A percentile compares a stretch with the other conserved stretches of the same genome.
These are phyloP conservation scores for Datura wrightii DNA, from an alignment of 257 asterid species.

Conservation along the genomic window DNA sequence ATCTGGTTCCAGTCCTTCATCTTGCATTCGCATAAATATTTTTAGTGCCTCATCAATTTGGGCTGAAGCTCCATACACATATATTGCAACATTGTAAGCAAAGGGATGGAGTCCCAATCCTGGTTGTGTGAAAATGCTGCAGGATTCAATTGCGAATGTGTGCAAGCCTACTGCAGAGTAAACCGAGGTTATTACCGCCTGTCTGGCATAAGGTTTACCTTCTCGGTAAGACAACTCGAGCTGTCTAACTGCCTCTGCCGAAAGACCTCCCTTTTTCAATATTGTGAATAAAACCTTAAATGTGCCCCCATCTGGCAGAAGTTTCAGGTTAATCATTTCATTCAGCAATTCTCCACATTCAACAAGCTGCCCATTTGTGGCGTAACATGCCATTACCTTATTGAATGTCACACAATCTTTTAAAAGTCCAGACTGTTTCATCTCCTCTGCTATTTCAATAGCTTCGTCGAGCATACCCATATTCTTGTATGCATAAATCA, in stretches of 20 bases:
- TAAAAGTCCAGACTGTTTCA: conserved; percentile 67
- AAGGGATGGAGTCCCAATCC: conserved; percentile 51
- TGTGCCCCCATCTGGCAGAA: conserved; percentile 66
- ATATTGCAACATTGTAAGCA: conserved; percentile 82
- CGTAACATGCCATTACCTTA: conserved; percentile 83
- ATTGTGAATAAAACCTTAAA: conserved; percentile 71
- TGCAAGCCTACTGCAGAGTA: conserved; percentile 73
- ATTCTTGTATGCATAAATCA: conserved; percentile 83
- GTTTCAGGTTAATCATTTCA: conserved; percentile 72
- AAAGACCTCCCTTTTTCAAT: conserved; percentile 74
- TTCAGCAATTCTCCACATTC: conserved; percentile 80
- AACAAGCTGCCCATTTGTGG: conserved; percentile 63
- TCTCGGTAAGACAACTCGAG: conserved; percentile 65
- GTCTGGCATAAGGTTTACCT: conserved; percentile 71
- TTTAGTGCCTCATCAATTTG: conserved; percentile 71
- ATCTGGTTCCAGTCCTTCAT: conserved; percentile 80
- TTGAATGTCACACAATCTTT: conserved; percentile 64
- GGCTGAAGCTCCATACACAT: conserved; percentile 69
- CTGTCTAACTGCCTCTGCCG: conserved; percentile 65
- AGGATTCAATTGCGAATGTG: conserved; percentile 71
- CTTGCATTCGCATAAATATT: conserved; percentile 87
- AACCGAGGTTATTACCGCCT: conserved; percentile 75
- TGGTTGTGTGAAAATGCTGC: conserved; percentile 56
- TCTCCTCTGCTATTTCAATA: conserved; percentile 75
- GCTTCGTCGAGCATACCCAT: conserved; percentile 92